Base-by-base conservation (phyloP, 1,284 basidiomycete genomes). In the Serendipita sp. region DNA sequence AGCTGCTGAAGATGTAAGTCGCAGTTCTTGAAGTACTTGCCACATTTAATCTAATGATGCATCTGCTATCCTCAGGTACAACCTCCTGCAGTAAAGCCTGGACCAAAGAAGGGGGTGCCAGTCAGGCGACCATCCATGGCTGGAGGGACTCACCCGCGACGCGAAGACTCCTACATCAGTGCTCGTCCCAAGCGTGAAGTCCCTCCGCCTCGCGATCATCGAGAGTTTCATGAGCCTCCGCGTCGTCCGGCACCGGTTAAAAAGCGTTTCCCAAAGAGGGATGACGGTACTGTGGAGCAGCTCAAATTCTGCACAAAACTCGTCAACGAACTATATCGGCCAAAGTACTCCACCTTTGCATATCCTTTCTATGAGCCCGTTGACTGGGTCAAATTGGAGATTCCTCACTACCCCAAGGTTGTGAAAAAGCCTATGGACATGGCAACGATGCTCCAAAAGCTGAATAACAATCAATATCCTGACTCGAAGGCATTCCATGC, bases 391-490 rank as follows among this genome's bases (percentile, higher is more conserved):
- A 84, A 83, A 68, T 80, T 94, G 70, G 83, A 87, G 38, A 83
- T 97, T 58, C 94, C 94, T 0, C 79, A 82, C 34, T 99, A 98
- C 73, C 83, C 85, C 6, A 88, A 86, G 74, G 77, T 93, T 65
- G 80, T 99, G 73, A 96, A 94, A 79, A 86, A 85, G 69, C 95
- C 96, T 1, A 98, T 99, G 85, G 93, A 98, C 72, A 71, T 97
- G 63, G 79, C 82, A n/a, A 91, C 89, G 4, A 93, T 97, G 78
- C 83, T 84, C 68, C 81, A 77, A 72, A 94, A 93, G 73, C 79
- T 99, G 58, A 86, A 91, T 53, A 77, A 78, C 38, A 78, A 81
- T 65, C 82, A 86, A 66, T 99, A 98, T 72, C 70, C 82, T 2
- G 85, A 80, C 32, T 84, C 88, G 1, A 77, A 82, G 42, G 86